Base-by-base conservation (phyloP, 495 filamentous ascomycete genomes). In the Penicillium malachiteum region DNA sequence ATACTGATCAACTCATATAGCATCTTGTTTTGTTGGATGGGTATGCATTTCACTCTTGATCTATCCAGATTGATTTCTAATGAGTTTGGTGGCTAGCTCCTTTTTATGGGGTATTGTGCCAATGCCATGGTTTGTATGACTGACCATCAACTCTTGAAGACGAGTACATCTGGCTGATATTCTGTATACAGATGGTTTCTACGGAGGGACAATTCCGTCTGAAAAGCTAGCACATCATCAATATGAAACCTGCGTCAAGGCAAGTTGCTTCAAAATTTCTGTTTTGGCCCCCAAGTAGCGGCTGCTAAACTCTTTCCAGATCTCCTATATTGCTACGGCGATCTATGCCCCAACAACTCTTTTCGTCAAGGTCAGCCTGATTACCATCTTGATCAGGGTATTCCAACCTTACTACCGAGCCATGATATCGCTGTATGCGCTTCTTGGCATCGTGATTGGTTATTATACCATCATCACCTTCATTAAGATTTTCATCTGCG, bases 261-360 rank as follows among this genome's bases (percentile, higher is more conserved):
- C 10, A 31, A 32, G 26, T 32, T 37, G 3, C 5, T 13, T 46
- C 26, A 5, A 3, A n/a, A 7, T 8, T 40, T 13, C 9, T 12
- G 7, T 32, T 38, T 11, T 41, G 17, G 35, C 12, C 40, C 6
- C 43, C n/a, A 13, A 31, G 21, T 12, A n/a, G 21, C 21, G 21
- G 21, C 21, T 26, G 21, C 21, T 26, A 26, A 32, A 46, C 11
- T 10, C 8, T 10, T 37, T 33, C n/a, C 40, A 61, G 58, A 48
- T 61, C 1, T 56, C 55, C 7, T 62, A 61, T 21, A 50, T 61
- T 31, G 58, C 53, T 34, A 65, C 62, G 1, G 51, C 66, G 8
- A 18, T 70, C 8, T 72, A 72, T 47, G 66, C 65, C 10, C 70
- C 70, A 10, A 66, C 60, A 30, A 63, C 66, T n/a, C 57, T 67